These are phyloP conservation scores for Yarrowia sp. DNA, from an alignment of 805 yeast genomes.

Conservation along the genomic window DNA sequence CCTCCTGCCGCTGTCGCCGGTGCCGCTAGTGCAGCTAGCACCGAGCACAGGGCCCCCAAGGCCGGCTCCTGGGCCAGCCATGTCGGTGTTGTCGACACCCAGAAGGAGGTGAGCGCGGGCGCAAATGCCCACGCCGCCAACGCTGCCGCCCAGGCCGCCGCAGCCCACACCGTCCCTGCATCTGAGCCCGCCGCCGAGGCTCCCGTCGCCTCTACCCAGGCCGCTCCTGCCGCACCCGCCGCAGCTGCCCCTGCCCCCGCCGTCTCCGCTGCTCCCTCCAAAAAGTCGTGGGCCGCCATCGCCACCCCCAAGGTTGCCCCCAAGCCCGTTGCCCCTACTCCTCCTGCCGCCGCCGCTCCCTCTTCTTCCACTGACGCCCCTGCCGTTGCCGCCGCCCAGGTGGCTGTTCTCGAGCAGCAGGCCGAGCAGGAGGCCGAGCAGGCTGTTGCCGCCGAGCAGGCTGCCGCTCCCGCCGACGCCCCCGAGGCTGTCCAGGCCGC, in stretches of 20 bases:
- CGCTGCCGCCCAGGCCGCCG: conserved; percentile 28
- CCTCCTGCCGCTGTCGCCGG: conserved; percentile 31
- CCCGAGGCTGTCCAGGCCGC: conserved; percentile 28
- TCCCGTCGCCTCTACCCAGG: neutral
- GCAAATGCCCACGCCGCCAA: conserved; percentile 30
- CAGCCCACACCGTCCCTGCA: conserved; percentile 19
- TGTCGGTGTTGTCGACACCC: conserved; percentile 27
- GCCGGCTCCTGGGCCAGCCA: conserved; percentile 25
- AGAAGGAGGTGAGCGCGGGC: conserved; percentile 24
- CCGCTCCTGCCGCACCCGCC: neutral
- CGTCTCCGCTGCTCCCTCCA: conserved; percentile 30
- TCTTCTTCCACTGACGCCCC: conserved; percentile 31
- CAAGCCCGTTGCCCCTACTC: conserved; percentile 37
- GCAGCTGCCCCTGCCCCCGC: conserved; percentile 19
- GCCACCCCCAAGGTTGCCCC: conserved; percentile 52
- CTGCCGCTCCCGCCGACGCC: conserved; percentile 27
- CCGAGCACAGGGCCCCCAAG: conserved; percentile 32
- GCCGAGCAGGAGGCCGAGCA: conserved; percentile 28
- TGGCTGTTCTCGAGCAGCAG: conserved; percentile 27
- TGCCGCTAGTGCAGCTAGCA: conserved; percentile 27
- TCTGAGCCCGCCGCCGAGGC: conserved; percentile 30
- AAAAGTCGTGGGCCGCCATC: conserved; percentile 68
- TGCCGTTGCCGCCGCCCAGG: conserved; percentile 28
- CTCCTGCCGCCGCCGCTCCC: conserved; percentile 36
- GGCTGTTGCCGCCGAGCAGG: conserved; percentile 25